Evolutionary conservation across 257 asterid species (phyloP).

Genomic region (Paraleonurus japonicus): DNA sequence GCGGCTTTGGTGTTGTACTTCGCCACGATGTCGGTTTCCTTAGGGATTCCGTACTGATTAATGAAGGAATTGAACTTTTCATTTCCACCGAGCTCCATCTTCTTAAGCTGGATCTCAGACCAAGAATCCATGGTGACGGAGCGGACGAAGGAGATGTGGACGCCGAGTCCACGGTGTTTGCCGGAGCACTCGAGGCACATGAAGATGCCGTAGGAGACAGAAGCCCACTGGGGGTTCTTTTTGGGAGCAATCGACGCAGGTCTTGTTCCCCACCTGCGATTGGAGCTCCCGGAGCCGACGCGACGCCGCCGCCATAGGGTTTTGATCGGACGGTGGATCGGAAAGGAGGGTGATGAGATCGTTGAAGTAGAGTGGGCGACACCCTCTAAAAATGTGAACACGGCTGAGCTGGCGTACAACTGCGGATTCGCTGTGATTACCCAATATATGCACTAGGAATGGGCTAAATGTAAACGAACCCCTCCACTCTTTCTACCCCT

Average conservation of each 20-base stretch:
- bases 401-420: conserved; percentile 26
- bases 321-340: conserved; percentile 15
- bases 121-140: conserved; percentile 98
- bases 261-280: conserved; percentile 77
- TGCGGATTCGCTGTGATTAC: not conserved
- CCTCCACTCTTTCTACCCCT: too few relatives aligned
- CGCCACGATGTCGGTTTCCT: conserved; percentile 71
- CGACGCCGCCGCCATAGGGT: conserved; percentile 68
- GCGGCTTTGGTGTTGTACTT: conserved; percentile 85
- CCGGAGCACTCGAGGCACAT: conserved; percentile 99
- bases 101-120: conserved; percentile 92
- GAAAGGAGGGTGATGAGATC: conserved; percentile 16
- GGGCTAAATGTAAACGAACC: not conserved
- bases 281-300: conserved; percentile 91
- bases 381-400: conserved; percentile 22
- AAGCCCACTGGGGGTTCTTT: conserved; percentile 98
- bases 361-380: conserved; percentile 17
- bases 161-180: conserved; percentile 95
- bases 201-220: conserved; percentile 83
- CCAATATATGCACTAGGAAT: not conserved
- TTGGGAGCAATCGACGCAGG: conserved; percentile 88
- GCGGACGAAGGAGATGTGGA: conserved; percentile 95
- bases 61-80: conserved; percentile 61
- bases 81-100: conserved; percentile 91
- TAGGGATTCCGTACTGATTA: conserved; percentile 61